Base-by-base conservation (phyloP, 345 rosid genomes). In the Aquilaria sinensis region DNA sequence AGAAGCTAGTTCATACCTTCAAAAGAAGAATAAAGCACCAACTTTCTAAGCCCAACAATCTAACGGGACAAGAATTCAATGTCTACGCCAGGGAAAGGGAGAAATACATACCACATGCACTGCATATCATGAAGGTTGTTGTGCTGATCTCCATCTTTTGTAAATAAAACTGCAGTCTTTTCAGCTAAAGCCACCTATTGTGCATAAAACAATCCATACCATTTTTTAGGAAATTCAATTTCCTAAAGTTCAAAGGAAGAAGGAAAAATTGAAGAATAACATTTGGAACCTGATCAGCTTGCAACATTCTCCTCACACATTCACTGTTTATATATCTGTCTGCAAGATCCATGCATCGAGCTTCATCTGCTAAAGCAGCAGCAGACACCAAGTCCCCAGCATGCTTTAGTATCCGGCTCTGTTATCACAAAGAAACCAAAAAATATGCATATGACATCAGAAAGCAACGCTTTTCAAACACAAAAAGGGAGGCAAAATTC, bases 81-180 rank as follows among this genome's bases (percentile, higher is more conserved):
- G 8, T 5, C 49, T 59, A 51, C 43, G 16, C 34, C 46, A 62
- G 50, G 33, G 50, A 53, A 70, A 57, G 72, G 70, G 66, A 60
- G 16, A 73, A 51, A 72, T 52, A 72, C 80, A 47, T 62, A 95
- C 99, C 99, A 95, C 99, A 91, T 95, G 98, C 98, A 95, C 77
- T 95, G 99, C 99, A 95, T 95, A 78, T 95, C 99, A 79, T 95
- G 97, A 71, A 95, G 96, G 80, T 87, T 91, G 80, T 89, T 95
- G 78, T 89, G 96, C 77, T 89, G 97, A 70, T 91, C 99, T 56
- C 99, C 97, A 55, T 95, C 99, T 71, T 91, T 95, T 43, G 99
- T 95, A 77, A 95, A 95, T 67, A 95, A 69, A 31, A 83, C 86
- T 71, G 96, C 98, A 65, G 84, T 91, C 81, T 91, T 91, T 77